Percentiles rank a stretch among this genome's conserved stretches.
Evolutionary conservation across 2,329 filamentous ascomycete genomes (phyloP).

Genomic region (Trichoderma harzianum): DNA sequence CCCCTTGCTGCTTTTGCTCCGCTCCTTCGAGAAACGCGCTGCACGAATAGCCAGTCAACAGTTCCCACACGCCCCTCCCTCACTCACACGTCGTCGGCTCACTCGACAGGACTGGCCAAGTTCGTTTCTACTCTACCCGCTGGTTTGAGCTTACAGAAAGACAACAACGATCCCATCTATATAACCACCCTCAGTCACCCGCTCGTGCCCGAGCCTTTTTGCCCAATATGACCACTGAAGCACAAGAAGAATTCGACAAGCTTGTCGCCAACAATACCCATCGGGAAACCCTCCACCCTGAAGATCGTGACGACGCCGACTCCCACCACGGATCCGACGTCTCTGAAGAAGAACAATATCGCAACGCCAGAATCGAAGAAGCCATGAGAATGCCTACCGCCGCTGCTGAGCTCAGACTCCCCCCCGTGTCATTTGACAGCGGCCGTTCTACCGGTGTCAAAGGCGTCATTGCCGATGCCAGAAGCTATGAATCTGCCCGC

Average conservation of each 20-base stretch:
- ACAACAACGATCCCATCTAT: conserved; percentile 21
- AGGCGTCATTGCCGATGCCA: conserved; percentile 81
- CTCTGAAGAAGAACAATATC: conserved; percentile 55
- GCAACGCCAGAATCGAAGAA: conserved; percentile 55
- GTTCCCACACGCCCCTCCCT: conserved; percentile 25
- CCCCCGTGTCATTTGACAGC: conserved; percentile 60
- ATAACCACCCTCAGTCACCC: conserved; percentile 22
- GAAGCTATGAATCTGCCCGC: conserved; percentile 68
- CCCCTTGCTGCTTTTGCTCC: conserved; percentile 26
- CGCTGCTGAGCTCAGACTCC: conserved; percentile 55
- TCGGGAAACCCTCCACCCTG: conserved; percentile 50
- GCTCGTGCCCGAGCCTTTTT: conserved; percentile 12
- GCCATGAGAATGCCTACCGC: conserved; percentile 62
- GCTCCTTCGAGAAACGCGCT: conserved; percentile 33
- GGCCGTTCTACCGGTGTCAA: conserved; percentile 77
- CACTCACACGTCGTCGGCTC: conserved; percentile 16
- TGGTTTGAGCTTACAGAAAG: conserved; percentile 8
- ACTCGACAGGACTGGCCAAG: not conserved
- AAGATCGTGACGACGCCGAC: conserved; percentile 53
- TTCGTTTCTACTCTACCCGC: not conserved
- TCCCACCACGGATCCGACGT: conserved; percentile 49
- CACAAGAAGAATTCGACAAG: conserved; percentile 64
- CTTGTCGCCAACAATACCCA: conserved; percentile 56
- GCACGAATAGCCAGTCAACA: conserved; percentile 24
- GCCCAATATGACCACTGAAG: conserved; percentile 55